These are phyloP conservation scores for Diutina scorzettiae DNA, from an alignment of 1,139 yeast species.

Conservation along the genomic window DNA sequence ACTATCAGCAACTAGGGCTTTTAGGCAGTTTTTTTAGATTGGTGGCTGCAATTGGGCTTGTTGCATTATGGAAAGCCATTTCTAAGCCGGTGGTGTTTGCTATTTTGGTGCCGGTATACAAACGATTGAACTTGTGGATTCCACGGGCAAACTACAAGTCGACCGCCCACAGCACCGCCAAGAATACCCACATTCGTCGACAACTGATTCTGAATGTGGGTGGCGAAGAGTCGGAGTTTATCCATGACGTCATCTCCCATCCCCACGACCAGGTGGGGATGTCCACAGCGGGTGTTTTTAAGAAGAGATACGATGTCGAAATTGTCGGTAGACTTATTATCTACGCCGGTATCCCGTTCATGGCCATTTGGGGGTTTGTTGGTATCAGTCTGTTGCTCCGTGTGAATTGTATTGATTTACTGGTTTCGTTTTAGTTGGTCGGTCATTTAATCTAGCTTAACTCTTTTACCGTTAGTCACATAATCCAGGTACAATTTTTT, in stretches of 20 bases:
- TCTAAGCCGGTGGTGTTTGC: conserved; percentile 53
- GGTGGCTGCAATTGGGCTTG: conserved; percentile 43
- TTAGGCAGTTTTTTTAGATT: conserved; percentile 29
- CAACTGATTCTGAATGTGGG: conserved; percentile 28
- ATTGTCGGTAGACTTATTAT: conserved; percentile 62
- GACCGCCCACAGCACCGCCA: conserved; percentile 25
- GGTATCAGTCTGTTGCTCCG: background rate
- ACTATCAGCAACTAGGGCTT: conserved; percentile 28
- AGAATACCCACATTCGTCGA: conserved; percentile 27
- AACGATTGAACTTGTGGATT: conserved; percentile 27
- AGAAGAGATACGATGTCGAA: conserved; percentile 57
- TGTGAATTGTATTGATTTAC: background rate
- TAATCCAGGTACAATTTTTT: conserved; percentile 15
- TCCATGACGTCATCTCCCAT: conserved; percentile 8
- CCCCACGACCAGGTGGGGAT: conserved; percentile 2
- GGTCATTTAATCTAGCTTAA: too few species aligned
- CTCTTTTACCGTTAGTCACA: conserved; percentile 11
- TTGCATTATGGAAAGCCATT: conserved; percentile 55
- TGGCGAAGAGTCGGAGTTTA: conserved; percentile 24
- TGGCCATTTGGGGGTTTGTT: conserved; percentile 33
- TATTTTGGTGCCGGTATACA: conserved; percentile 36
- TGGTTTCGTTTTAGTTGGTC: background rate
- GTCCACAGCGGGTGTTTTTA: conserved; percentile 28
- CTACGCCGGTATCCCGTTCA: conserved; percentile 57
- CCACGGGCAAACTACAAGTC: conserved; percentile 32